phyloP scores from a whole-genome alignment of 306 rosid species.

The Vachellia collinsii region DNA sequence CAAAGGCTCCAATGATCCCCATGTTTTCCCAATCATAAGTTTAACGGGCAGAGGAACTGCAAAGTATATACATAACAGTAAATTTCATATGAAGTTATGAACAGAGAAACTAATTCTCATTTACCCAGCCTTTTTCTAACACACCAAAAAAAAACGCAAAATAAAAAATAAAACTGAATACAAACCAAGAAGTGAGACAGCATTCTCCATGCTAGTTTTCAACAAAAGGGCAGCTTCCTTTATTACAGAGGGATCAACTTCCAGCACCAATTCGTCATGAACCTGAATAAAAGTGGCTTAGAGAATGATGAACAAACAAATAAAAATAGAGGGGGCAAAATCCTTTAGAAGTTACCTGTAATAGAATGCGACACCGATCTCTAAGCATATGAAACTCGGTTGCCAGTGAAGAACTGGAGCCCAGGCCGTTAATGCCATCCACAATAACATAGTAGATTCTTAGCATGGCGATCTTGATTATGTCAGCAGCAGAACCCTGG shows the following conservation, averaged over 20 bases:
- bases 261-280: constrained; percentile 92
- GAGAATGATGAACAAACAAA: constrained; percentile 12
- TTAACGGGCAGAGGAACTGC: constrained; percentile 91
- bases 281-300: constrained; percentile 59
- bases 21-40: constrained; percentile 83
- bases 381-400: constrained; percentile 53
- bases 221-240: constrained; percentile 81
- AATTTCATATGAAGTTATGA: constrained; percentile 12
- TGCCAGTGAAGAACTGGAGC: constrained; percentile 50
- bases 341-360: constrained; percentile 64
- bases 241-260: constrained; percentile 77
- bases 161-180: constrained; percentile 24
- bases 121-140: neutral
- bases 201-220: constrained; percentile 87
- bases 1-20: constrained; percentile 93
- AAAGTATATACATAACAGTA: constrained; percentile 33
- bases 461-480: constrained; percentile 89
- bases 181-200: constrained; percentile 85
- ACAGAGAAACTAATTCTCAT: constrained; percentile 15
- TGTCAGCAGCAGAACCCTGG: constrained; percentile 97
- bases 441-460: constrained; percentile 62
- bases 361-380: constrained; percentile 74
- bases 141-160: neutral
- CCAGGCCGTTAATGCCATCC: constrained; percentile 46
- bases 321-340: constrained; percentile 14